A percentile compares a stretch with the other conserved stretches of the same genome.
These are phyloP conservation scores for Neofusicoccum sp. DNA, from an alignment of 2,329 filamentous ascomycete species.

Conservation along the genomic window DNA sequence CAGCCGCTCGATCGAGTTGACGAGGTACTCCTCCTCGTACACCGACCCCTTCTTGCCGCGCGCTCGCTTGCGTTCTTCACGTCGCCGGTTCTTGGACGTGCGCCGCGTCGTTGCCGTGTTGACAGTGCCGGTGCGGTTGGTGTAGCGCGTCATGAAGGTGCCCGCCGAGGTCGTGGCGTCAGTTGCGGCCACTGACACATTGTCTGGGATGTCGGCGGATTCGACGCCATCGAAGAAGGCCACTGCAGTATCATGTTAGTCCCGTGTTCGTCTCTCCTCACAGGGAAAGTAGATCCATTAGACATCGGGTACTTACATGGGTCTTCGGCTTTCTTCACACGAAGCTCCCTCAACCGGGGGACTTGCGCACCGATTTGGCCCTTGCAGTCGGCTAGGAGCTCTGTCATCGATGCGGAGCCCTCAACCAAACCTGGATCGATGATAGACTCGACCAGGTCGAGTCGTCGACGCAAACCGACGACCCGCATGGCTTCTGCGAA, in stretches of 20 bases:
- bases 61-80: conserved; percentile 93
- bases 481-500: conserved; percentile 89
- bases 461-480: conserved; percentile 56
- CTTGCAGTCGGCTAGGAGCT: conserved; percentile 91
- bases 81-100: conserved; percentile 80
- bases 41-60: conserved; percentile 94
- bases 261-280: not conserved
- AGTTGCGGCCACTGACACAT: conserved; percentile 86
- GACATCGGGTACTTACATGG: conserved; percentile 47
- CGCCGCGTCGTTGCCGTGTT: conserved; percentile 73
- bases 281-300: not conserved
- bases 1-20: conserved; percentile 79
- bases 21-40: conserved; percentile 96
- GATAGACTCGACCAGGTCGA: conserved; percentile 63
- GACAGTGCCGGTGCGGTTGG: conserved; percentile 68
- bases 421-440: conserved; percentile 80
- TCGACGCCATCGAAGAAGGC: conserved; percentile 78
- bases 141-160: conserved; percentile 93
- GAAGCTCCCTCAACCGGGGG: conserved; percentile 78
- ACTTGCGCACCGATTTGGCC: conserved; percentile 80
- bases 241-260: conserved; percentile 37
- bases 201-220: conserved; percentile 73
- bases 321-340: conserved; percentile 76
- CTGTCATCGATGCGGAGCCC: conserved; percentile 76
- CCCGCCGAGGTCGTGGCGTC: conserved; percentile 72